These are phyloP conservation scores for Albatrellus sp. DNA, from an alignment of 1,284 basidiomycete species.

Conservation along the genomic window DNA sequence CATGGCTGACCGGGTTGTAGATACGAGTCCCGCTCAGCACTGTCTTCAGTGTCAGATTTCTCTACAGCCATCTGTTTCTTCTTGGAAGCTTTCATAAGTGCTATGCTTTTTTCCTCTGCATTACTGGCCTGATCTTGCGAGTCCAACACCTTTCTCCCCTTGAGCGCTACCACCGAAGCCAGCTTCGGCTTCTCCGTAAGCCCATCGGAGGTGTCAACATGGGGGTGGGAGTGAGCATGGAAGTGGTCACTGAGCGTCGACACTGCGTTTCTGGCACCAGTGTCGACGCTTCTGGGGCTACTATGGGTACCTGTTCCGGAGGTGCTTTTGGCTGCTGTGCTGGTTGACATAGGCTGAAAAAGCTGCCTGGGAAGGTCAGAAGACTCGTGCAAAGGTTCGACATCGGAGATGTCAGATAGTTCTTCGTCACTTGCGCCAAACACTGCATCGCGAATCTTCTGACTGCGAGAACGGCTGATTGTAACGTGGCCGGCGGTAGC, in stretches of 20 bases:
- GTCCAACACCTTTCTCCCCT: conserved; percentile 6
- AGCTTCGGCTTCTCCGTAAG: conserved; percentile 11
- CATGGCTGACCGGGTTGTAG: neutral
- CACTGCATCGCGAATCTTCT: conserved; percentile 14
- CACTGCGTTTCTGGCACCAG: conserved; percentile 3
- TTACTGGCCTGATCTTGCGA: conserved; percentile 2
- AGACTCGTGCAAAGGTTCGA: conserved; percentile 6
- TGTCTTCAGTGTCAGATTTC: conserved; percentile 6
- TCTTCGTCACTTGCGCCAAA: conserved; percentile 21
- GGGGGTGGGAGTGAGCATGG: conserved; percentile 1
- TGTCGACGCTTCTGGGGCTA: conserved; percentile 5
- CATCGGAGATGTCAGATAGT: conserved; percentile 17
- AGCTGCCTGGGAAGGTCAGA: neutral
- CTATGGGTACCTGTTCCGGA: too few relatives aligned
- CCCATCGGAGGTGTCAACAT: conserved; percentile 1
- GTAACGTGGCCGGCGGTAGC: conserved; percentile 7
- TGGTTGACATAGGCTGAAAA: neutral
- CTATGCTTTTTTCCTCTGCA: neutral
- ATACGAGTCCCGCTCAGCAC: conserved; percentile 7
- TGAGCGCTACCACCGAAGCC: conserved; percentile 7
- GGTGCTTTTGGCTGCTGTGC: neutral
- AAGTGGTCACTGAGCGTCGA: neutral
- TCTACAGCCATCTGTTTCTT: neutral
- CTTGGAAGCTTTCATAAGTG: conserved; percentile 1
- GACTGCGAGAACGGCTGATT: conserved; percentile 3